phyloP scores from a whole-genome alignment of 73 alveolate genomes.

The Paraurostyla sp. region DNA sequence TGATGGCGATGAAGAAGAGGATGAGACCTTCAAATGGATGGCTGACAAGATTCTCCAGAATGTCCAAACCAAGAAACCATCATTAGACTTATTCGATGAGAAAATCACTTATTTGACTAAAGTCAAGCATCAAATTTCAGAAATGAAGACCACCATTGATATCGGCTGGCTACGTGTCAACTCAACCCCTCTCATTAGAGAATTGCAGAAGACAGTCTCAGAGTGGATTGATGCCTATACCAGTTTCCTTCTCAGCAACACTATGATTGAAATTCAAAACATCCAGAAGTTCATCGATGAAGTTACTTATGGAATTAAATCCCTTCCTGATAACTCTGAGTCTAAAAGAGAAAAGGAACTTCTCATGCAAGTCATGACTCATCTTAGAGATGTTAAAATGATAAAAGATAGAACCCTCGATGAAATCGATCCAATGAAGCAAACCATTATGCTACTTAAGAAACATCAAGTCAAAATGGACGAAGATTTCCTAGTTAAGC shows the following conservation, averaged over 20 bases:
- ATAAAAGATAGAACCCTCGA: conserved; percentile 86
- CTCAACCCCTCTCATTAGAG: conserved; percentile 92
- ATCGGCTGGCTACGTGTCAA: conserved; percentile 97
- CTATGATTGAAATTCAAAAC: conserved; percentile 88
- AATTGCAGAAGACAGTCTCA: conserved; percentile 87
- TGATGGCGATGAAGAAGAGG: conserved; percentile 89
- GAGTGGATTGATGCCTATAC: conserved; percentile 95
- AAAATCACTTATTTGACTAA: conserved; percentile 93
- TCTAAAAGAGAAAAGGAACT: conserved; percentile 79
- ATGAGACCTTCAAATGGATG: conserved; percentile 82
- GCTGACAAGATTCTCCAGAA: conserved; percentile 92
- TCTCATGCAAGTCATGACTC: conserved; percentile 95
- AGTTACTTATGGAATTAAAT: conserved; percentile 93
- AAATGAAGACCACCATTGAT: conserved; percentile 92
- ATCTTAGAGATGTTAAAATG: conserved; percentile 94
- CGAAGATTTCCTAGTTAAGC: conserved; percentile 75
- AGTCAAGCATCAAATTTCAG: conserved; percentile 88
- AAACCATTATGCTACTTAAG: conserved; percentile 84
- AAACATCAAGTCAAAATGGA: conserved; percentile 89
- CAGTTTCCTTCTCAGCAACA: conserved; percentile 91
- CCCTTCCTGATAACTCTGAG: conserved; percentile 91
- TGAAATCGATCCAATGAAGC: conserved; percentile 88
- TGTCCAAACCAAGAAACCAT: conserved; percentile 92
- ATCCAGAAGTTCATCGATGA: conserved; percentile 91
- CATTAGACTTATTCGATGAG: conserved; percentile 95